Evolutionary conservation across 1,139 yeast species (phyloP).

Genomic region (Keqinozyma sinolaborantium): DNA sequence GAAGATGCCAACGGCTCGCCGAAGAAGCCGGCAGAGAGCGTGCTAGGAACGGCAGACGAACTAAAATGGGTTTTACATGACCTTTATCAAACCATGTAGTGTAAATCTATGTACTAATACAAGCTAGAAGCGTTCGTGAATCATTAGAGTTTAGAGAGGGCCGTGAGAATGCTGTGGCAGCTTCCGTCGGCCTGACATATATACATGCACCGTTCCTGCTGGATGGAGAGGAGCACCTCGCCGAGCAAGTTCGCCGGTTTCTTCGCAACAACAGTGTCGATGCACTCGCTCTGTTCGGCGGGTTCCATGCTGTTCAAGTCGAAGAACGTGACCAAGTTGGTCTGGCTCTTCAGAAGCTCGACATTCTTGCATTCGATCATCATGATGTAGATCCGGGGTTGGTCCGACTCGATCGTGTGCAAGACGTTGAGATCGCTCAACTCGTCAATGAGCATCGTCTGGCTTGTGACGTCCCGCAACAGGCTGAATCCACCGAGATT

Average conservation of each 20-base stretch:
- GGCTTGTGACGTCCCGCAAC: slow-evolving; percentile 5
- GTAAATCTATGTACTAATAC: not conserved
- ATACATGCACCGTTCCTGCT: not conserved
- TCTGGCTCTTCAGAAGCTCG: not conserved
- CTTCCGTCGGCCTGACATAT: not conserved
- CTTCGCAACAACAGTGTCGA: too few species aligned
- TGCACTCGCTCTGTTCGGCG: too few species aligned
- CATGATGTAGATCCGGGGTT: slow-evolving; percentile 1
- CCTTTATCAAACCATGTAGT: slow-evolving; percentile 29
- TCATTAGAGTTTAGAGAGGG: not conserved
- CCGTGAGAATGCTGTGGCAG: not conserved
- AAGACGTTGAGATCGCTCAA: not conserved
- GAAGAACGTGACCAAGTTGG: slow-evolving; percentile 2
- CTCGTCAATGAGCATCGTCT: slow-evolving; percentile 13
- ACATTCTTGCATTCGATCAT: slow-evolving; percentile 1
- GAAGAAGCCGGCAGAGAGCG: slow-evolving; percentile 1
- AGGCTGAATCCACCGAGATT: slow-evolving; percentile 1
- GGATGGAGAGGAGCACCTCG: not conserved
- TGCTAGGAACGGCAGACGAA: slow-evolving; percentile 63
- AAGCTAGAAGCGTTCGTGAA: not conserved
- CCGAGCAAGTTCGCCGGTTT: not conserved
- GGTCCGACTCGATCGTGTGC: not conserved
- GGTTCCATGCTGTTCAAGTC: slow-evolving; percentile 5
- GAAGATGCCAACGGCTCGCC: slow-evolving; percentile 6
- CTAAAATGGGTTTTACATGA: slow-evolving; percentile 71